phyloP scores from a whole-genome alignment of 371 early-diverging fungal genomes.

The Capillidium rhysosporum region DNA sequence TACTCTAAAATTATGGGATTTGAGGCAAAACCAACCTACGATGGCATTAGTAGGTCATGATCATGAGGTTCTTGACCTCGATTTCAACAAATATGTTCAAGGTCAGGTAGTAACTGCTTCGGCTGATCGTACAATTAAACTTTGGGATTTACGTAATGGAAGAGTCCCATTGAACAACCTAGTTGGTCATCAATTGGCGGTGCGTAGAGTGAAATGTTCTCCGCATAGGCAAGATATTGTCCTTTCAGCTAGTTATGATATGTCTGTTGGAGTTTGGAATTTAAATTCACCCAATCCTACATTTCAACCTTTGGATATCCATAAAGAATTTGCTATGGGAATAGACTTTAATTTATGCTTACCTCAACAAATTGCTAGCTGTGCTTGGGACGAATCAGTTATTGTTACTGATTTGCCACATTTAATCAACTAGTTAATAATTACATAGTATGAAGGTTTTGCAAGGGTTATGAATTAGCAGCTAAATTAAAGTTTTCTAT shows the following conservation, averaged over 20 bases:
- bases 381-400: constrained; percentile 84
- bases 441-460: no score
- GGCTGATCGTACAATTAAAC: constrained; percentile 66
- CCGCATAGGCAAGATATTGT: constrained; percentile 67
- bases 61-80: constrained; percentile 69
- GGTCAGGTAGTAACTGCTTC: constrained; percentile 56
- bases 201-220: constrained; percentile 70
- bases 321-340: constrained; percentile 88
- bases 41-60: constrained; percentile 67
- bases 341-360: constrained; percentile 72
- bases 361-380: constrained; percentile 70
- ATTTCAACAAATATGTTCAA: constrained; percentile 86
- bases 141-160: constrained; percentile 76
- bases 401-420: constrained; percentile 20
- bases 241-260: constrained; percentile 75
- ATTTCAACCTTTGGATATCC: constrained; percentile 47
- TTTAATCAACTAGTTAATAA: no score
- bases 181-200: constrained; percentile 76
- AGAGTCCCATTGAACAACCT: constrained; percentile 42
- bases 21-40: constrained; percentile 29
- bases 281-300: constrained; percentile 30
- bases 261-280: constrained; percentile 88
- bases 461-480: no score
- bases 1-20: constrained; percentile 76
- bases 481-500: no score